Conservation (phyloP, 768 basidiomycete species). For the Xerocomellus dryophilus region DNA sequence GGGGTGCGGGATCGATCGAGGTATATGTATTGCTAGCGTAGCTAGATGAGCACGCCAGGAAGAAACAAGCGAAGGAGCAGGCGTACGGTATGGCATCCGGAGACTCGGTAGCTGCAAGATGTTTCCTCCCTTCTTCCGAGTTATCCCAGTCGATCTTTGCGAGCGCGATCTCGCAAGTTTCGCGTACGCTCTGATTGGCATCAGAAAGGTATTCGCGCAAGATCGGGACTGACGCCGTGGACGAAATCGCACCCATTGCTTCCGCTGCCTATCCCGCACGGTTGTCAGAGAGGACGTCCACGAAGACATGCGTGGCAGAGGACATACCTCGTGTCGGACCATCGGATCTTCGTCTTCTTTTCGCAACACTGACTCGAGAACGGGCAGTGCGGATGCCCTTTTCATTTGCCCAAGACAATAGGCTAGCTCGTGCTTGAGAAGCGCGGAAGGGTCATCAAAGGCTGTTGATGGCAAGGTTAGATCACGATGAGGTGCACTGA, state of each 20-base stretch:
- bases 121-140: conserved; percentile 64
- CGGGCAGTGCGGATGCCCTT: conserved; percentile 66
- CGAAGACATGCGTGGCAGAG: not conserved
- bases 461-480: conserved; percentile 42
- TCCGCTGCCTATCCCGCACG: conserved; percentile 77
- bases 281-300: conserved; percentile 6
- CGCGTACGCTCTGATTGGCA: conserved; percentile 71
- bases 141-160: conserved; percentile 93
- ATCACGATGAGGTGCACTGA: not conserved
- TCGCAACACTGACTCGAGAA: conserved; percentile 72
- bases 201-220: conserved; percentile 72
- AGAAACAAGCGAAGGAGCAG: not conserved
- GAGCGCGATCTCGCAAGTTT: conserved; percentile 97
- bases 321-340: conserved; percentile 91
- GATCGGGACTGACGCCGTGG: conserved; percentile 58
- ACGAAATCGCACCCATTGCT: conserved; percentile 93
- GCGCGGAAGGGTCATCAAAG: conserved; percentile 80
- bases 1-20: conserved; percentile 88
- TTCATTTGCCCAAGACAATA: conserved; percentile 96
- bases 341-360: conserved; percentile 79
- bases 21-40: conserved; percentile 55
- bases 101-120: conserved; percentile 35
- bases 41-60: not conserved
- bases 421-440: conserved; percentile 95
- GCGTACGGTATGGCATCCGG: conserved; percentile 38